Percentiles rank a stretch among this genome's conserved stretches.
These are phyloP conservation scores for Kodamaea sp. DNA, from an alignment of 1,139 yeast genomes.

Conservation along the genomic window DNA sequence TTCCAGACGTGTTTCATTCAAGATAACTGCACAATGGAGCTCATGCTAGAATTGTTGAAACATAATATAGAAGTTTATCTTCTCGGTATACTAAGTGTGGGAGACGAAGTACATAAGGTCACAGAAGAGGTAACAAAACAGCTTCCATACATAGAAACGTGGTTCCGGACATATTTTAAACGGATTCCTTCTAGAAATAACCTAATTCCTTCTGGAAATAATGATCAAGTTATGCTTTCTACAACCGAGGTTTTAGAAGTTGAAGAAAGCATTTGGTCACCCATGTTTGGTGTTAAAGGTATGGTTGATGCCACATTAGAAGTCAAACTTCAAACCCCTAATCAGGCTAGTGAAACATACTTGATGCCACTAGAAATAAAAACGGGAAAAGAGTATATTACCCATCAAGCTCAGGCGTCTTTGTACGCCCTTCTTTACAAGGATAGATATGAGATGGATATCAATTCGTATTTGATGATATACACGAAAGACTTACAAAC, in stretches of 20 bases:
- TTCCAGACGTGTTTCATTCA: constrained; percentile 66
- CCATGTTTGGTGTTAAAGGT: constrained; percentile 89
- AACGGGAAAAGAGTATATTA: constrained; percentile 68
- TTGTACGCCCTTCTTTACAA: constrained; percentile 78
- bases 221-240: constrained; percentile 42
- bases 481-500: constrained; percentile 68
- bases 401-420: constrained; percentile 86
- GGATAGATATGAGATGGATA: constrained; percentile 74
- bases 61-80: constrained; percentile 42
- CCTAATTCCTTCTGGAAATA: constrained; percentile 42
- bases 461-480: constrained; percentile 66
- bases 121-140: constrained; percentile 49
- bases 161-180: constrained; percentile 57
- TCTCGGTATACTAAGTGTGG: constrained; percentile 59
- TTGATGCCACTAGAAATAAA: constrained; percentile 86
- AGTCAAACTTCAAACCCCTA: constrained; percentile 39
- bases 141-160: constrained; percentile 57
- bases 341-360: constrained; percentile 32
- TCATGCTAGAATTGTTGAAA: constrained; percentile 48
- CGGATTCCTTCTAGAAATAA: constrained; percentile 19
- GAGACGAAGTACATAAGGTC: constrained; percentile 50
- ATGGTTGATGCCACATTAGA: constrained; percentile 85
- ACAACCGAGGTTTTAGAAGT: constrained; percentile 72
- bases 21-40: constrained; percentile 42
- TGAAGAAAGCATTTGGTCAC: constrained; percentile 93